Evolutionary conservation across 441 rosid genomes (phyloP).

Genomic region (Macaranga tanarius): DNA sequence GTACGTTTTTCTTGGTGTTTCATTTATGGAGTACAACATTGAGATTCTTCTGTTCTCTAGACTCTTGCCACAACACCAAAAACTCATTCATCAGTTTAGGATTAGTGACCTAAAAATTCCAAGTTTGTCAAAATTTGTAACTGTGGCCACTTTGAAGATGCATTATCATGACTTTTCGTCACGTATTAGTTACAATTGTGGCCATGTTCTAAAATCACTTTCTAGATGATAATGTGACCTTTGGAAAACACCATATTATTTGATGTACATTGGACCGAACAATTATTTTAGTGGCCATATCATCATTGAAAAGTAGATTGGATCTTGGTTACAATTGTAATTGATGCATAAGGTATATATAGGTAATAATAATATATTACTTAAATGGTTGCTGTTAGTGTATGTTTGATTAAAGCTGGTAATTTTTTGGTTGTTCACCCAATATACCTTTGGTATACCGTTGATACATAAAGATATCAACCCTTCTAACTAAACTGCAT

Average conservation of each 20-base stretch:
- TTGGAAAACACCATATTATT: not conserved
- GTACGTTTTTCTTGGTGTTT: too few relatives aligned
- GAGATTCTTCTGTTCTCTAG: not conserved
- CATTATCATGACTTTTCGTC: not conserved
- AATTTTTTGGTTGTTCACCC: not conserved
- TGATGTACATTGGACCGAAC: too few relatives aligned
- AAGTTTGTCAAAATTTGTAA: not conserved
- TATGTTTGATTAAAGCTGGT: not conserved
- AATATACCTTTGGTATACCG: not conserved
- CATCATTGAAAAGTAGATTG: too few relatives aligned
- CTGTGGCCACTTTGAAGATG: not conserved
- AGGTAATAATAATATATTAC: not conserved
- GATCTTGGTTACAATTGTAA: not conserved
- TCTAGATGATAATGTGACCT: not conserved
- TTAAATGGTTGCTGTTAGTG: not conserved
- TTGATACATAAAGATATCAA: not conserved
- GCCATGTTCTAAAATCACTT: not conserved
- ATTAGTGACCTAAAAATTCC: not conserved
- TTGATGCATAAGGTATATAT: not conserved
- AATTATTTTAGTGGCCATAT: not conserved
- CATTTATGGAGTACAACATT: not conserved
- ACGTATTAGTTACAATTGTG: not conserved
- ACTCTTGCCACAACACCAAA: too few relatives aligned
- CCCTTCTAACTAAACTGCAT: too few relatives aligned
- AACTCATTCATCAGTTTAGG: not conserved